Base-by-base conservation (phyloP, 805 yeast species). In the Metschnikowia peoriensis region DNA sequence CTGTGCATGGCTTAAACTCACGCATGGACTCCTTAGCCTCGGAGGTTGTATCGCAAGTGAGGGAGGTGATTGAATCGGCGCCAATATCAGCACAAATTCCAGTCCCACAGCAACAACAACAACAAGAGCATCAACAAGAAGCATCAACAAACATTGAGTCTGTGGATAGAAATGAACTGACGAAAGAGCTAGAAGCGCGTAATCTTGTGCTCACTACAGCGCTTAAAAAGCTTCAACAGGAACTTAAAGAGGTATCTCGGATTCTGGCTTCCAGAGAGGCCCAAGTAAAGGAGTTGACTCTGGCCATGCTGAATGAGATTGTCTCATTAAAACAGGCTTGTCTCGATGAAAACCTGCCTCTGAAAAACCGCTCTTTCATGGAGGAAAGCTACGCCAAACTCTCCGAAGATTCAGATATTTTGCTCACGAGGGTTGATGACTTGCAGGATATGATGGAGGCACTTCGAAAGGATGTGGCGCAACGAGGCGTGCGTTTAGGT, bases 361-460 rank as follows among this genome's bases (percentile, higher is more conserved):
- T 75, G 45, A 64, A 79, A 51, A 73, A 73, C 52, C 60, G 86
- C 46, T 64, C 76, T 0, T 90, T 88, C 61, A 87, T 94, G 85
- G 90, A 85, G 42, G 78, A 78, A 15, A 88, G 96, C 49, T 90
- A 89, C 63, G 65, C 72, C 5, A 84, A 82, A 60, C 75, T 94
- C 27, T 88, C 96, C 7, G 82, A 80, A 43, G 92, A 88, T 14
- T 85, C 96, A 7, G 97, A 90, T 65, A 62, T 66, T 0, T 69
- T 94, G 9, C 76, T 94, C 35, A 84, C 93, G 0, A 81, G 79
- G 56, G 93, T 93, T 6, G 99, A 94, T 66, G 97, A 90, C 59
- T 72, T 94, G 16, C 97, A 92, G 64, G 99, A 94, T 68, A 69
- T 88, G 9, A 88, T 94, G 66, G 99, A 94, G 64, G 89, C 89